Percentiles rank a stretch among this genome's conserved stretches.
Conservation (phyloP, 2,329 filamentous ascomycete genomes). For the Apiospora marii region DNA sequence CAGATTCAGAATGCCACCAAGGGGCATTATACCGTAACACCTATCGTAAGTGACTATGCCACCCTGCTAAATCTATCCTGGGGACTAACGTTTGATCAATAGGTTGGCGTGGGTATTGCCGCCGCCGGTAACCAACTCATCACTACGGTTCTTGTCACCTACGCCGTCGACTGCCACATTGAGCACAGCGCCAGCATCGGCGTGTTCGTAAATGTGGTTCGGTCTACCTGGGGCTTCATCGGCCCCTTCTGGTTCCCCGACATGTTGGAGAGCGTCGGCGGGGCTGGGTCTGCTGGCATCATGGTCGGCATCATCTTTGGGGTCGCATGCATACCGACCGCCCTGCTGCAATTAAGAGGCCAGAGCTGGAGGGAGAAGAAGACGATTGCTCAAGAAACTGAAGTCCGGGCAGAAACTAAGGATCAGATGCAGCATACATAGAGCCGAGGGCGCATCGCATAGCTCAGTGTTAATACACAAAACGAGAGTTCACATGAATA, state of each 20-base stretch:
- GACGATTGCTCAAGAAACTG: background rate
- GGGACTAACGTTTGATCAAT: background rate
- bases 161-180: conserved; percentile 64
- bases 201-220: conserved; percentile 64
- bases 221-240: conserved; percentile 62
- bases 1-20: conserved; percentile 53
- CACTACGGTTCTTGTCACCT: conserved; percentile 67
- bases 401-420: background rate
- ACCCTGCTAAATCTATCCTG: background rate
- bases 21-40: conserved; percentile 61
- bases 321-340: conserved; percentile 30
- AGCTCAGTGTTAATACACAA: background rate
- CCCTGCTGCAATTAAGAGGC: conserved; percentile 32
- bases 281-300: conserved; percentile 45
- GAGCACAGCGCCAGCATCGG: conserved; percentile 61
- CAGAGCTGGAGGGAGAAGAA: conserved; percentile 26
- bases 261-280: conserved; percentile 46
- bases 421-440: background rate
- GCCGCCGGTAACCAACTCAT: conserved; percentile 67
- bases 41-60: conserved; percentile 44
- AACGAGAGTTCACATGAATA: background rate
- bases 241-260: conserved; percentile 50
- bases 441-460: background rate
- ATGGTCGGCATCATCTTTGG: conserved; percentile 45
- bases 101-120: conserved; percentile 57